A percentile compares a stretch with the other conserved stretches of the same genome.
phyloP scores from a whole-genome alignment of 2,329 filamentous ascomycete genomes.

The Chaetomiaceae sp. region DNA sequence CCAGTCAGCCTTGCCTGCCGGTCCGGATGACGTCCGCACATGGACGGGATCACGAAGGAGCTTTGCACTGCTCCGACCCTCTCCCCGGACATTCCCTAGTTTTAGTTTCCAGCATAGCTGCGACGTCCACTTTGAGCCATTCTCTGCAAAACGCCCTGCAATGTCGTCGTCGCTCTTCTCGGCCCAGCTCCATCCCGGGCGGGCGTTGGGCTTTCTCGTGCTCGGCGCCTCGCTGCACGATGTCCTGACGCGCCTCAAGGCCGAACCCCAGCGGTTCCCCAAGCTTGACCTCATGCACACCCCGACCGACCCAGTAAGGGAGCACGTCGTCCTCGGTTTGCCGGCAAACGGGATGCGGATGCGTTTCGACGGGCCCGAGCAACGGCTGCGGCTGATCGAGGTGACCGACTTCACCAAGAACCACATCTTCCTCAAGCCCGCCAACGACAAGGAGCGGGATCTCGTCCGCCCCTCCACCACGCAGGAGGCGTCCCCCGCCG shows the following conservation, averaged over 20 bases:
- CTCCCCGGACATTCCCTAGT: no score
- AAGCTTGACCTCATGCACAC: slow-evolving; percentile 81
- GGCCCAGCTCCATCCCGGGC: slow-evolving; percentile 25
- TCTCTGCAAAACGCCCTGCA: background rate
- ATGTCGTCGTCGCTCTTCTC: slow-evolving; percentile 26
- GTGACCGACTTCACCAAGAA: slow-evolving; percentile 85
- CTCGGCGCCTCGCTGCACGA: slow-evolving; percentile 89
- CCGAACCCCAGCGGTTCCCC: slow-evolving; percentile 76
- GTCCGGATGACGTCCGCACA: slow-evolving; percentile 27
- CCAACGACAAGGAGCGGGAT: slow-evolving; percentile 60
- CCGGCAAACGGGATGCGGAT: slow-evolving; percentile 83
- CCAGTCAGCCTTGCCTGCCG: background rate
- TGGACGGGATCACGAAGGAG: no score
- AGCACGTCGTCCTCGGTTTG: slow-evolving; percentile 71
- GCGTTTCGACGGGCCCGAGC: slow-evolving; percentile 90
- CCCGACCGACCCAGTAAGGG: slow-evolving; percentile 64
- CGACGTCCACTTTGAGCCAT: no score
- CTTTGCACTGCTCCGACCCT: no score
- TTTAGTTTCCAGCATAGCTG: no score
- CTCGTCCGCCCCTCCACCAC: slow-evolving; percentile 61
- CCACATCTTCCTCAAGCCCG: slow-evolving; percentile 70
- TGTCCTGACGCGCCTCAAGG: slow-evolving; percentile 79
- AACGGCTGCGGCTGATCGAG: slow-evolving; percentile 86
- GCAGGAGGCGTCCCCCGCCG: slow-evolving; percentile 20
- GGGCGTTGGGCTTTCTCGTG: slow-evolving; percentile 27